A percentile compares a stretch with the other conserved stretches of the same genome.
Conservation (phyloP, 2,329 filamentous ascomycete genomes). For the Nigrospora sphaerica region DNA sequence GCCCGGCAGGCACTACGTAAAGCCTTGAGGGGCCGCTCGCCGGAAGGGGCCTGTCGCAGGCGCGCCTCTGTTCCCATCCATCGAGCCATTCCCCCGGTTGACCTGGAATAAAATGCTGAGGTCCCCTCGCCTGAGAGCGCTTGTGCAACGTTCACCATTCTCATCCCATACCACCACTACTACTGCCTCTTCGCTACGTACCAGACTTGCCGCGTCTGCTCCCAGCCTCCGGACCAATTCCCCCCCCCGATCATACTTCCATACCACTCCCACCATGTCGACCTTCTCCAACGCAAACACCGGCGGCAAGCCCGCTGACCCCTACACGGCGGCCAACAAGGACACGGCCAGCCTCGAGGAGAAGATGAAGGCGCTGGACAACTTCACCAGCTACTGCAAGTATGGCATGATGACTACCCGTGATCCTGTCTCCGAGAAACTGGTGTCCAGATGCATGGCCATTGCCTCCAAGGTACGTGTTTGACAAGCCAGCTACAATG, state of each 20-base stretch:
- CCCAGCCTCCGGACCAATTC: no score
- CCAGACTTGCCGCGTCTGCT: no score
- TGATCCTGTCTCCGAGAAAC: constrained; percentile 53
- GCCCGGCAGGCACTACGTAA: background rate
- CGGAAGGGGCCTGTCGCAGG: no score
- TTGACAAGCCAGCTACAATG: background rate
- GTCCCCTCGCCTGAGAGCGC: background rate
- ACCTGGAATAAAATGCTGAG: background rate
- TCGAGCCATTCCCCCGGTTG: background rate
- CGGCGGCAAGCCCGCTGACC: constrained; percentile 60
- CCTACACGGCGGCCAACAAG: constrained; percentile 70
- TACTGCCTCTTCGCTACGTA: no score
- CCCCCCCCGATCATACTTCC: no score
- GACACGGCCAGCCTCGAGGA: constrained; percentile 57
- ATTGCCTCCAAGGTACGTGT: constrained; percentile 63
- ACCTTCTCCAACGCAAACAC: constrained; percentile 52
- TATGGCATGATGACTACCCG: constrained; percentile 87
- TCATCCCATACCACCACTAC: no score
- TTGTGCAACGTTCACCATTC: no score
- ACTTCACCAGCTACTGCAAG: constrained; percentile 67
- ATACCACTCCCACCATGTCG: no score
- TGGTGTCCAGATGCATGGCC: constrained; percentile 83
- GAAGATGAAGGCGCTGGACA: constrained; percentile 67
- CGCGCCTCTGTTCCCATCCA: background rate
- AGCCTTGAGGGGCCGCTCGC: background rate